Evolutionary conservation across 2,329 filamentous ascomycete species (phyloP).

Genomic region (Aureobasidium lini): DNA sequence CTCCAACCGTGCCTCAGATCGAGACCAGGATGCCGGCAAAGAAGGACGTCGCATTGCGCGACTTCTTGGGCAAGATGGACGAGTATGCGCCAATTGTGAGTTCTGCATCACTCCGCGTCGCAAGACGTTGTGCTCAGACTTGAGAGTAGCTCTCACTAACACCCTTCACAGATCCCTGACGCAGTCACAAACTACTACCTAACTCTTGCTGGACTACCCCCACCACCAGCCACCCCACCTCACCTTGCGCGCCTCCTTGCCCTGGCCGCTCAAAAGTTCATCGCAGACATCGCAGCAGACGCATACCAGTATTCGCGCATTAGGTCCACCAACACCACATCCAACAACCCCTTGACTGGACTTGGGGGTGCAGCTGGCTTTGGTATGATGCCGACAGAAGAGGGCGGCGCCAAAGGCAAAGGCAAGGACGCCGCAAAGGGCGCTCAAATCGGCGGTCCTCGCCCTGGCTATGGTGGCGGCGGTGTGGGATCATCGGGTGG

Average conservation of each 20-base stretch:
- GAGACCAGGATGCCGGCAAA: conserved; percentile 65
- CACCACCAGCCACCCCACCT: conserved; percentile 81
- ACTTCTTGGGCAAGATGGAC: conserved; percentile 94
- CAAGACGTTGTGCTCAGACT: neutral
- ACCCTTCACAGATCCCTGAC: conserved; percentile 70
- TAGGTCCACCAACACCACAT: conserved; percentile 81
- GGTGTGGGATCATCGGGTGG: conserved; percentile 85
- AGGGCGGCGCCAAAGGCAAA: conserved; percentile 42
- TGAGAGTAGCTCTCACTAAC: neutral
- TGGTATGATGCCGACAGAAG: conserved; percentile 49
- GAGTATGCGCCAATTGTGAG: conserved; percentile 94
- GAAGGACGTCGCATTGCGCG: conserved; percentile 86
- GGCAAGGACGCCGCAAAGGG: conserved; percentile 29
- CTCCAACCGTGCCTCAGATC: conserved; percentile 27
- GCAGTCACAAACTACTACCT: conserved; percentile 98
- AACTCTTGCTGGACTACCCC: conserved; percentile 87
- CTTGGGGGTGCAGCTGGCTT: conserved; percentile 69
- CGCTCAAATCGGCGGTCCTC: conserved; percentile 41
- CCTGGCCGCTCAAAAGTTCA: conserved; percentile 97
- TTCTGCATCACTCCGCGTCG: conserved; percentile 18
- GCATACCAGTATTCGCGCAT: conserved; percentile 97
- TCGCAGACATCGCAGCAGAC: conserved; percentile 93
- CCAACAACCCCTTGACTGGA: conserved; percentile 86
- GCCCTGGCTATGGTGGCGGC: conserved; percentile 63
- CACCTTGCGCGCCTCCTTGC: conserved; percentile 88